phyloP scores from a whole-genome alignment of 2,329 filamentous ascomycete species.

The Ceratocystis lukuohia region DNA sequence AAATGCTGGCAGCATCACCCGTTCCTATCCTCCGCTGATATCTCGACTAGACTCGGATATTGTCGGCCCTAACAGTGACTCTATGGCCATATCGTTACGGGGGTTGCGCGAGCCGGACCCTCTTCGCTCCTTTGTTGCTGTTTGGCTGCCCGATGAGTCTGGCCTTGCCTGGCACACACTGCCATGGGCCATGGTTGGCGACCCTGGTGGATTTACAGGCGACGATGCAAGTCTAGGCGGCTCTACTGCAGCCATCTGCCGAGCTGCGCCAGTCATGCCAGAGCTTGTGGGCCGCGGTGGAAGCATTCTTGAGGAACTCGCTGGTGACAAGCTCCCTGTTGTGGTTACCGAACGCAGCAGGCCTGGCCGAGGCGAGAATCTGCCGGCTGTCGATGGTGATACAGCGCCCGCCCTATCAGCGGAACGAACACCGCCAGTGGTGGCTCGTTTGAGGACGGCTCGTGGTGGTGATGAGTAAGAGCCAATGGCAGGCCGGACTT shows the following conservation, averaged over 20 bases:
- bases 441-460: background rate
- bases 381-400: background rate
- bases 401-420: background rate
- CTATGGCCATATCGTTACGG: constrained; percentile 15
- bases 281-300: constrained; percentile 1
- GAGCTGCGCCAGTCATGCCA: background rate
- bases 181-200: background rate
- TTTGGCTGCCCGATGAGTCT: background rate
- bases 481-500: background rate
- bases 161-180: background rate
- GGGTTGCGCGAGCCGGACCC: background rate
- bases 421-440: background rate
- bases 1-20: background rate
- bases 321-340: background rate
- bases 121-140: background rate
- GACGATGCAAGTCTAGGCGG: background rate
- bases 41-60: background rate
- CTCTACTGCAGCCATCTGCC: background rate
- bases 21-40: background rate
- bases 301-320: background rate
- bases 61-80: constrained; percentile 6
- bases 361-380: background rate
- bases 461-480: background rate
- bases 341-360: background rate
- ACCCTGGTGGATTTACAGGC: background rate